Evolutionary conservation across 352 stramenopile species (phyloP).

Genomic region (Globisporangium cystogenes): DNA sequence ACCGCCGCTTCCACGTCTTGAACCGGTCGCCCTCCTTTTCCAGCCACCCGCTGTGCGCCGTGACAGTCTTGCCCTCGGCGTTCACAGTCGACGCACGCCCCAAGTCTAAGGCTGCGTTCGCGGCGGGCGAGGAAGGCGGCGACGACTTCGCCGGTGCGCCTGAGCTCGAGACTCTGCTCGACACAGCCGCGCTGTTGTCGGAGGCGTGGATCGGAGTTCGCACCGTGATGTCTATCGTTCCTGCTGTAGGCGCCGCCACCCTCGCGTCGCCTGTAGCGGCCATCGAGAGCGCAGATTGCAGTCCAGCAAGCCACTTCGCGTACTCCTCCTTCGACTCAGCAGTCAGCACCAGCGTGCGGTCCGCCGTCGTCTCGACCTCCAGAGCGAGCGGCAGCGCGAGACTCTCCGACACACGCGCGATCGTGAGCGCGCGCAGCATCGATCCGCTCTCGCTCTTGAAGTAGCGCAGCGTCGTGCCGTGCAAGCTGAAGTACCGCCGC

Average conservation of each 20-base stretch:
- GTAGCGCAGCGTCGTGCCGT: conserved; percentile 63
- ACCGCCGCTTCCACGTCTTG: conserved; percentile 75
- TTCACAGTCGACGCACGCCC: conserved; percentile 9
- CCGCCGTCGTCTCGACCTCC: conserved; percentile 31
- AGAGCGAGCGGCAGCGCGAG: conserved; percentile 34
- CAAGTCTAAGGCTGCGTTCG: background rate
- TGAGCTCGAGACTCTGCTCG: background rate
- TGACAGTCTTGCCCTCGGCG: conserved; percentile 16
- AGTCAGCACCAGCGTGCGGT: conserved; percentile 49
- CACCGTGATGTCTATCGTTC: background rate
- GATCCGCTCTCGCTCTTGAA: conserved; percentile 67
- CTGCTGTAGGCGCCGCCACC: background rate
- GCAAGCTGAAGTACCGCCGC: conserved; percentile 66
- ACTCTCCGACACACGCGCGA: conserved; percentile 30
- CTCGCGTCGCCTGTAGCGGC: conserved; percentile 17
- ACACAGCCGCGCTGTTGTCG: background rate
- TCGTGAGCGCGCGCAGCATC: conserved; percentile 37
- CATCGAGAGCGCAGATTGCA: conserved; percentile 23
- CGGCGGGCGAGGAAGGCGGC: background rate
- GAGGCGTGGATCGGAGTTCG: background rate
- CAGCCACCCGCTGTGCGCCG: conserved; percentile 56
- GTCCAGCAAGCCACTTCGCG: conserved; percentile 37
- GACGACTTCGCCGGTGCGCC: background rate
- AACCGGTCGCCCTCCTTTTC: conserved; percentile 71
- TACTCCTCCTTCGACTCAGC: conserved; percentile 64